Conservation (phyloP, 2,329 filamentous ascomycete species). For the Stemphylium vesicarium region DNA sequence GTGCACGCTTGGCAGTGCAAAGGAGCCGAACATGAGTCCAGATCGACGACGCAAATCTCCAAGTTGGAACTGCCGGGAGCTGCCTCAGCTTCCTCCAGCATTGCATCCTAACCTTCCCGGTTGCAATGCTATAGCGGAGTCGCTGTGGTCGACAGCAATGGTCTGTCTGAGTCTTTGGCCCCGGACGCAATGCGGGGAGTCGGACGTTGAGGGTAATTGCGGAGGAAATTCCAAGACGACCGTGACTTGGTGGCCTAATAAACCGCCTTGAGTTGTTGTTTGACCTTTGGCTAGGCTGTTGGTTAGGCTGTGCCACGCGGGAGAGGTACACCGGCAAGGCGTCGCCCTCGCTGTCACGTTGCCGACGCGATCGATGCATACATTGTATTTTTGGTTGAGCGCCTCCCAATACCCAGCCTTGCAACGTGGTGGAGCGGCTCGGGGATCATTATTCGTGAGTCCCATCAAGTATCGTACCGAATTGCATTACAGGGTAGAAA, state of each 20-base stretch:
- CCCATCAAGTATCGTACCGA: conserved; percentile 5
- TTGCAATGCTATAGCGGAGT: conserved; percentile 1
- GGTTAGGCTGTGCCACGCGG: background rate
- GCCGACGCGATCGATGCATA: background rate
- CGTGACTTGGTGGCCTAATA: background rate
- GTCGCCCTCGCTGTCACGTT: background rate
- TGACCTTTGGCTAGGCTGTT: conserved; percentile 1
- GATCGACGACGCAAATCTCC: conserved; percentile 23
- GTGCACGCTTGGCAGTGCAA: conserved; percentile 25
- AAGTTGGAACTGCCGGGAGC: conserved; percentile 6
- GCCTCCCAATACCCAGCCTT: conserved; percentile 17
- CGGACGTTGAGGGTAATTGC: no score
- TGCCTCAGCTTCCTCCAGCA: background rate
- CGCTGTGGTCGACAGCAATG: background rate
- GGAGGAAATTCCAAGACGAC: background rate
- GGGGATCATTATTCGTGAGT: conserved; percentile 8
- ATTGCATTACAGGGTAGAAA: conserved; percentile 5
- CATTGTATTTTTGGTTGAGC: no score
- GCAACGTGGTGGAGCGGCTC: conserved; percentile 13
- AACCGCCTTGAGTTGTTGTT: background rate
- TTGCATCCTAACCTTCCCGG: background rate
- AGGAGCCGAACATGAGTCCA: conserved; percentile 23
- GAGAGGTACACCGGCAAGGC: background rate
- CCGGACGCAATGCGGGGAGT: no score
- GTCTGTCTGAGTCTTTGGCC: background rate